Base-by-base conservation (phyloP, 495 filamentous ascomycete species). In the Cairneyella variabilis region DNA sequence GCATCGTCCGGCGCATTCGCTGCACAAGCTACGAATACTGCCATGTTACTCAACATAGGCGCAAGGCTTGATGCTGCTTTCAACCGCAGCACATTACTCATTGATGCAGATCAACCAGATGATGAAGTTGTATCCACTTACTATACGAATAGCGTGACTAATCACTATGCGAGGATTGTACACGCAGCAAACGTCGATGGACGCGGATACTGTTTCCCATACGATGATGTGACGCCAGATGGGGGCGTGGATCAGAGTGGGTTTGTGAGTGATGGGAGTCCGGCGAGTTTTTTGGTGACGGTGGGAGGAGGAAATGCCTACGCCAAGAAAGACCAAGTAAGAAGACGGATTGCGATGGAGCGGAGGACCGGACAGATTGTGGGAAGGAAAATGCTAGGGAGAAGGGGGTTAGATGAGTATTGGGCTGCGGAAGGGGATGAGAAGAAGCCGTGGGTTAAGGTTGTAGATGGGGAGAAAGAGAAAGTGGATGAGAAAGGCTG, bases 191-290 rank as follows among this genome's bases (percentile, higher is more conserved):
- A 80, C 50, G 50, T 79, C 11, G 83, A 84, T 64, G 71, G 76
- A 1, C 68, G 75, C 10, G 86, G 86, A 3, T 90, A 90, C 69
- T 82, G 84, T 2, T 88, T 88, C 58, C 85, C 86, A 0, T 90
- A 89, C 59, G 86, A 90, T 59, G 86, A 90, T 64, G 86, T 90
- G 2, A 75, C 74, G 20, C 77, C 83, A 2, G 66, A 67, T 16
- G 76, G 74, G 44, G 78, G 74, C 0, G 56, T 64, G 10, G 83
- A 88, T 66, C 82, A 84, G 58, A 78, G 76, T 21, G 86, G 86
- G 2, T 77, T 75, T 42, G 77, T 89, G n/a, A 76, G 63, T 49
- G 80, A 80, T 62, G 62, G 64, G 3, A 76, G 66, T 42, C 86
- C 86, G 2, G 51, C 64, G 50, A 56, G 82, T 36, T 75, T 87